phyloP scores from a whole-genome alignment of 1,139 yeast species.

The Lodderomyces margitis region DNA sequence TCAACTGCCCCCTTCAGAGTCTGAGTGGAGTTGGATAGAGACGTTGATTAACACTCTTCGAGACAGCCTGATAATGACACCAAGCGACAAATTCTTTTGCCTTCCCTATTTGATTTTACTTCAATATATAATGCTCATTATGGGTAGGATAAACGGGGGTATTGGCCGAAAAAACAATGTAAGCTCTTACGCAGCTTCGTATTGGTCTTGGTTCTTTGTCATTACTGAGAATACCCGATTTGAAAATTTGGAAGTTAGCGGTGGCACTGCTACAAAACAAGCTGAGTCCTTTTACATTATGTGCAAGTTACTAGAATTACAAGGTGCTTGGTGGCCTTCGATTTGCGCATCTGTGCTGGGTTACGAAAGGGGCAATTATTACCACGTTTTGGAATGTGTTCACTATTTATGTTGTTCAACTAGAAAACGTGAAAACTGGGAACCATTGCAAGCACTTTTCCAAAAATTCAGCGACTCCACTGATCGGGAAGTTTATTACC shows the following conservation, averaged over 20 bases:
- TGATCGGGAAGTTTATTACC: slow-evolving; percentile 18
- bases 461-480: slow-evolving; percentile 8
- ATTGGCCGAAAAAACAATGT: background rate
- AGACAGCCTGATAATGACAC: slow-evolving; percentile 3
- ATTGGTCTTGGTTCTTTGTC: slow-evolving; percentile 17
- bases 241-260: slow-evolving; percentile 9
- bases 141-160: slow-evolving; percentile 8
- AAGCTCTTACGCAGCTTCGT: slow-evolving; percentile 1
- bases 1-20: slow-evolving; percentile 26
- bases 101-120: slow-evolving; percentile 26
- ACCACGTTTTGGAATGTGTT: slow-evolving; percentile 14
- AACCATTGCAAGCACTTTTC: slow-evolving; percentile 12
- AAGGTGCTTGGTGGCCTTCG: slow-evolving; percentile 11
- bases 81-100: slow-evolving; percentile 11
- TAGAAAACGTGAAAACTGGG: slow-evolving; percentile 11
- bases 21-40: slow-evolving; percentile 17
- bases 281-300: slow-evolving; percentile 16
- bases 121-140: slow-evolving; percentile 18
- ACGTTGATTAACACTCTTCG: slow-evolving; percentile 5
- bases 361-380: slow-evolving; percentile 4
- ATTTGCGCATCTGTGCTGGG: slow-evolving; percentile 8
- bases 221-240: slow-evolving; percentile 10
- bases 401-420: slow-evolving; percentile 14
- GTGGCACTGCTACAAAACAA: slow-evolving; percentile 6
- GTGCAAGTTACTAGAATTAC: slow-evolving; percentile 8